Conservation (phyloP, 495 filamentous ascomycete genomes). For the Hyaloscypha bicolor region DNA sequence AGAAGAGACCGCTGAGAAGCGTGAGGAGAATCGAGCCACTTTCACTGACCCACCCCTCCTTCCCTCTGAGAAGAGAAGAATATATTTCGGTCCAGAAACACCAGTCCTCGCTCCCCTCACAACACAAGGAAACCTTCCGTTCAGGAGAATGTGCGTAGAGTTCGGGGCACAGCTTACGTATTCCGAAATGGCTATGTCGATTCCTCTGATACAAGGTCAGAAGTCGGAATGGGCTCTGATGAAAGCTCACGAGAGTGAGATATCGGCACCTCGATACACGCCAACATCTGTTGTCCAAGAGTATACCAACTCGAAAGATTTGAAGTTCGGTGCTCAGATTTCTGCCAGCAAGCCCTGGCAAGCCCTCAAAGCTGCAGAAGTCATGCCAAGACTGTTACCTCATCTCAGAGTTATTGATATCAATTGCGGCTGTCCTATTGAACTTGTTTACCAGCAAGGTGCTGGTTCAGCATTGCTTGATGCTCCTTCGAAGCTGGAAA, state of each 20-base stretch:
- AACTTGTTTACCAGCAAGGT: conserved; percentile 82
- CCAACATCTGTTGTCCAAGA: conserved; percentile 56
- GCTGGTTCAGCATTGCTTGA: conserved; percentile 96
- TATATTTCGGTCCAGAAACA: conserved; percentile 93
- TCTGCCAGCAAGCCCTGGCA: conserved; percentile 86
- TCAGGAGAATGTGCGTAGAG: conserved; percentile 86
- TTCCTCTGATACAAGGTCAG: conserved; percentile 87
- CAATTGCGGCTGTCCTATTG: conserved; percentile 97
- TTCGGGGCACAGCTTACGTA: conserved; percentile 93
- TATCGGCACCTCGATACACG: conserved; percentile 60
- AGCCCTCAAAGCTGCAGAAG: conserved; percentile 83
- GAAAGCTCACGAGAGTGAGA: conserved; percentile 84
- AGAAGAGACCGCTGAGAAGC: conserved; percentile 42
- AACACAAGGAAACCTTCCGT: conserved; percentile 96
- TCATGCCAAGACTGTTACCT: conserved; percentile 73
- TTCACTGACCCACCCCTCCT: conserved; percentile 84
- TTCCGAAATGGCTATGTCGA: conserved; percentile 96
- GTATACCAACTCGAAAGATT: conserved; percentile 80
- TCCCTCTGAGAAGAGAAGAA: conserved; percentile 86
- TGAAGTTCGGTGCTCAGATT: conserved; percentile 90
- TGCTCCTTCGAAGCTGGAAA: conserved; percentile 77
- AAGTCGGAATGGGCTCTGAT: conserved; percentile 94
- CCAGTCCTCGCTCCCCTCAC: conserved; percentile 84
- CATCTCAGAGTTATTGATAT: conserved; percentile 86
- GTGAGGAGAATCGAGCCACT: conserved; percentile 71